Evolutionary conservation across 768 basidiomycete species (phyloP), one percentile per base, ranked within the genome.

Genomic region (Mycena epipterygia): DNA sequence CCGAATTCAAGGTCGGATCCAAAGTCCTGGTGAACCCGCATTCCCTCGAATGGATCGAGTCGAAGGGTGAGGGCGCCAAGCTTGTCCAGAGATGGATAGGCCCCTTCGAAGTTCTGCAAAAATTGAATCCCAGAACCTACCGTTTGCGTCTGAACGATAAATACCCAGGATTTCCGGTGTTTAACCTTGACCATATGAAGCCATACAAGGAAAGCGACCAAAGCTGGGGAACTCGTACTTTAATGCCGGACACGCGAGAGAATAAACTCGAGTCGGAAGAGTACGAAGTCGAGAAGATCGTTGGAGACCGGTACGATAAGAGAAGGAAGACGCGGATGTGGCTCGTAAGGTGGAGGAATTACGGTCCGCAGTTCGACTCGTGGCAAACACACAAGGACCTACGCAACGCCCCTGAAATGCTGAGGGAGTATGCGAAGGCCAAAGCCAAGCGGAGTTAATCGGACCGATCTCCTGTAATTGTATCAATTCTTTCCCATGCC

Each of bases 21-120:
- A 53, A 23, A 32, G 76, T 76, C 4, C 57, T 75, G 3, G 33
- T 76, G 7, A 75, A 75, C 25, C 73, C 76, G 1, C 73, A 76
- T 33, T 64, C 64, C 0, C 68, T 76, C 13, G 70, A 75, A 27
- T 64, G 61, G 35, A 16, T 67, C 0, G 75, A 75, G 16, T 17
- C 61, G 4, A 67, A 76, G 61, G 76, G 76, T 0, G 61, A 48
- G 27, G 73, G 75, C 5, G 5, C 21, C 2, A 37, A 37, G 35
- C 8, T 37, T 7, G 35, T 37, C 14, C 35, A 37, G 35, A 37
- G 35, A 37, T 37, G 35, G 14, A 46, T 73, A 0, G 75, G 76
- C 0, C 75, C 76, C 8, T 76, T 76, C 44, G 53, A 49, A 30
- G 53, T 77, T 3, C 59, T 72, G 49, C 65, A 76, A 61, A 51